Conservation (phyloP, 257 asterid genomes). For the Salvia splendens region DNA sequence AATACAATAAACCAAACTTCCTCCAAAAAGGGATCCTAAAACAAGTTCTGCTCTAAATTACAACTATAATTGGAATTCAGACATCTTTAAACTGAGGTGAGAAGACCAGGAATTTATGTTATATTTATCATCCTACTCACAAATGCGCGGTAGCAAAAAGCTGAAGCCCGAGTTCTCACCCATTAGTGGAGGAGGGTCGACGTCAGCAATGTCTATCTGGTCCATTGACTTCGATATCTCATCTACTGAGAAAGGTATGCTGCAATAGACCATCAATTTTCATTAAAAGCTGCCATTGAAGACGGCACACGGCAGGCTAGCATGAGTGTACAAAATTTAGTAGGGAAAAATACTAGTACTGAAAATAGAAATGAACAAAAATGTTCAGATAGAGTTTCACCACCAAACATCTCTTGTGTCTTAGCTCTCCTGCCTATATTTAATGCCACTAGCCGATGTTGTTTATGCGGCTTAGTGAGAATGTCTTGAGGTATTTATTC, state of each 20-base stretch:
- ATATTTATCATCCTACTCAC: slow-evolving; percentile 25
- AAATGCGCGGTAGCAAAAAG: slow-evolving; percentile 70
- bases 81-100: slow-evolving; percentile 13
- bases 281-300: slow-evolving; percentile 31
- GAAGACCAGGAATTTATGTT: slow-evolving; percentile 2
- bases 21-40: slow-evolving; percentile 12
- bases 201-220: slow-evolving; percentile 79
- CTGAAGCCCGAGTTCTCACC: slow-evolving; percentile 90
- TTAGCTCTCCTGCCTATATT: neutral
- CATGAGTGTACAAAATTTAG: neutral
- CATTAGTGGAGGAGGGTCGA: slow-evolving; percentile 82
- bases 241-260: slow-evolving; percentile 96
- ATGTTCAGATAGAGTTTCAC: no score
- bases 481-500: neutral
- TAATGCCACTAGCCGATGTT: neutral
- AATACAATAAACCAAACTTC: no score
- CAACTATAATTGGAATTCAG: slow-evolving; percentile 17
- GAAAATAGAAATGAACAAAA: neutral
- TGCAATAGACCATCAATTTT: slow-evolving; percentile 43
- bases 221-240: slow-evolving; percentile 97
- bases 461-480: neutral
- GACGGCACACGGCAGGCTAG: neutral
- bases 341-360: neutral
- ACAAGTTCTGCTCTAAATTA: slow-evolving; percentile 28
- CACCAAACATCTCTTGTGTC: neutral